Evolutionary conservation across 768 basidiomycete genomes (phyloP).

Genomic region (Pleurotus pulmonarius): DNA sequence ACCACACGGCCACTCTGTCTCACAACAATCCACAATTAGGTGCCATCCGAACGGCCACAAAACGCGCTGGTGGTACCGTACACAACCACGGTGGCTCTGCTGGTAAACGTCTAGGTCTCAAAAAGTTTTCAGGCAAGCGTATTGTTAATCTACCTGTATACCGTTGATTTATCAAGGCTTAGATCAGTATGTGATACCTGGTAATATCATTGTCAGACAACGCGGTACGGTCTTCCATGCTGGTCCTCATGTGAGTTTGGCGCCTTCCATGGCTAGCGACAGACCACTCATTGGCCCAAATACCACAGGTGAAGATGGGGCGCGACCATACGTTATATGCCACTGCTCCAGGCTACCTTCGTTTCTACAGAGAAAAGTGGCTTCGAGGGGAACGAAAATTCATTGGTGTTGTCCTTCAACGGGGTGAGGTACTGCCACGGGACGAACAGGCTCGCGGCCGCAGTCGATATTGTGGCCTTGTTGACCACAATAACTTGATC

Average conservation of each 20-base stretch:
- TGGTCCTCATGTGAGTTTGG: slow-evolving; percentile 77
- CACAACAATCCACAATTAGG: slow-evolving; percentile 26
- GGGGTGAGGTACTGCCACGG: slow-evolving; percentile 84
- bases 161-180: slow-evolving; percentile 10
- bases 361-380: slow-evolving; percentile 86
- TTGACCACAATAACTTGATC: slow-evolving; percentile 49
- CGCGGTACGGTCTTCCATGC: slow-evolving; percentile 91
- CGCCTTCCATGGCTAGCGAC: neutral
- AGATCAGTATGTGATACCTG: slow-evolving; percentile 92
- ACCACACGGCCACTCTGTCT: neutral
- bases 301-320: slow-evolving; percentile 76
- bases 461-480: slow-evolving; percentile 80
- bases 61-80: slow-evolving; percentile 92
- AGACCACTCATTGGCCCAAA: slow-evolving; percentile 7
- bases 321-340: slow-evolving; percentile 96
- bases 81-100: slow-evolving; percentile 92
- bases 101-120: slow-evolving; percentile 90
- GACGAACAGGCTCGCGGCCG: slow-evolving; percentile 72
- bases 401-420: slow-evolving; percentile 79
- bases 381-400: slow-evolving; percentile 71
- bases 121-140: slow-evolving; percentile 87
- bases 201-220: slow-evolving; percentile 95
- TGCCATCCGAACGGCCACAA: slow-evolving; percentile 89
- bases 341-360: slow-evolving; percentile 84
- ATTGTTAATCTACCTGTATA: neutral